phyloP scores from a whole-genome alignment of 441 rosid genomes.

The Brassica hybrid region DNA sequence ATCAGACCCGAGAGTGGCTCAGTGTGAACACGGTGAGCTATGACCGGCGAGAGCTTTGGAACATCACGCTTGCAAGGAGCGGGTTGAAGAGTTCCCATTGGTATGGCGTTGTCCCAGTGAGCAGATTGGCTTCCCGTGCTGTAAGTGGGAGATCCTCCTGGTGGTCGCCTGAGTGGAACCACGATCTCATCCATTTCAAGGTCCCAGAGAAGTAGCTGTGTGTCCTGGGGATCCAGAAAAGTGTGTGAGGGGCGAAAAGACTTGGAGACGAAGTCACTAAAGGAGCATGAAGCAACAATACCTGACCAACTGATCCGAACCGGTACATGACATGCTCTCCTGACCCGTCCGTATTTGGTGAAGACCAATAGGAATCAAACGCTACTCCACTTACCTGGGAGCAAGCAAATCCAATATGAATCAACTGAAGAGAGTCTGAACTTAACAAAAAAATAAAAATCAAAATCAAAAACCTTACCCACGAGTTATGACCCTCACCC shows the following conservation, averaged over 20 bases:
- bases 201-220: slow-evolving; percentile 96
- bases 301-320: slow-evolving; percentile 99
- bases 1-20: too few relatives aligned
- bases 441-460: background rate
- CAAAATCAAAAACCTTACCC: slow-evolving; percentile 61
- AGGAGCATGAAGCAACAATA: slow-evolving; percentile 40
- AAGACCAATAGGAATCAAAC: too few relatives aligned
- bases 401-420: slow-evolving; percentile 11
- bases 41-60: slow-evolving; percentile 87
- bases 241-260: slow-evolving; percentile 14
- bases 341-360: slow-evolving; percentile 80
- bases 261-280: too few relatives aligned
- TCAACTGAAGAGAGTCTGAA: background rate
- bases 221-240: slow-evolving; percentile 62
- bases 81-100: slow-evolving; percentile 83
- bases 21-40: too few relatives aligned
- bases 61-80: slow-evolving; percentile 90
- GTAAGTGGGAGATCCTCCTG: slow-evolving; percentile 98
- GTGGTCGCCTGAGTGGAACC: slow-evolving; percentile 84
- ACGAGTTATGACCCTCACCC: slow-evolving; percentile 99
- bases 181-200: slow-evolving; percentile 97
- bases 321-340: slow-evolving; percentile 86
- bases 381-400: too few relatives aligned
- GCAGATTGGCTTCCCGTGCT: slow-evolving; percentile 97
- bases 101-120: slow-evolving; percentile 84